These are phyloP conservation scores for Naganishia cerealis DNA, from an alignment of 1,284 basidiomycete species.

Conservation along the genomic window DNA sequence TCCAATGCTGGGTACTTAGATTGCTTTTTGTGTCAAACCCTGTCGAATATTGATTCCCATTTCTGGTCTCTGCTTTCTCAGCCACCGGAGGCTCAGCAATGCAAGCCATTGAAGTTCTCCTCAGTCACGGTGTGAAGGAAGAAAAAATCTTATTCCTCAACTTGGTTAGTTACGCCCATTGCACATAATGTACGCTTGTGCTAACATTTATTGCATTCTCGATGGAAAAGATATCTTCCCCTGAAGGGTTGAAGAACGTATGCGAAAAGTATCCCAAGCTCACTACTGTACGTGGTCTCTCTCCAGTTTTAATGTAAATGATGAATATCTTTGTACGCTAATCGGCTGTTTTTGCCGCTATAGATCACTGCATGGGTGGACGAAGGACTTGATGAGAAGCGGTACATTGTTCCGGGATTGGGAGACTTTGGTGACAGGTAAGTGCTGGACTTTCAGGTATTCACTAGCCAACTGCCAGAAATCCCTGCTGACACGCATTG, in stretches of 20 bases:
- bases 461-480: background rate
- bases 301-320: background rate
- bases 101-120: conserved; percentile 92
- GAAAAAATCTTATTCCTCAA: conserved; percentile 95
- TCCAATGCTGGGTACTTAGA: conserved; percentile 83
- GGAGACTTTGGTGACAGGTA: conserved; percentile 85
- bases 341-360: background rate
- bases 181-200: conserved; percentile 12
- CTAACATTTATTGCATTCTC: background rate
- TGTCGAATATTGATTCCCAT: background rate
- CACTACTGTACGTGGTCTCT: conserved; percentile 66
- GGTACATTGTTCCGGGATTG: conserved; percentile 72
- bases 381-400: conserved; percentile 76
- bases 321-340: background rate
- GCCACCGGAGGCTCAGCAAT: conserved; percentile 97
- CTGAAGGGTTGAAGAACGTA: conserved; percentile 85
- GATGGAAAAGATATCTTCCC: conserved; percentile 71
- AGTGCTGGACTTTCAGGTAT: background rate
- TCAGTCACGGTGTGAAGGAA: conserved; percentile 76
- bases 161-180: conserved; percentile 61
- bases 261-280: conserved; percentile 75
- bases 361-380: conserved; percentile 96
- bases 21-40: background rate
- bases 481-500: background rate
- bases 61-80: conserved; percentile 45